Evolutionary conservation across 257 asterid species (phyloP).

Genomic region (Primulina eburnea): DNA sequence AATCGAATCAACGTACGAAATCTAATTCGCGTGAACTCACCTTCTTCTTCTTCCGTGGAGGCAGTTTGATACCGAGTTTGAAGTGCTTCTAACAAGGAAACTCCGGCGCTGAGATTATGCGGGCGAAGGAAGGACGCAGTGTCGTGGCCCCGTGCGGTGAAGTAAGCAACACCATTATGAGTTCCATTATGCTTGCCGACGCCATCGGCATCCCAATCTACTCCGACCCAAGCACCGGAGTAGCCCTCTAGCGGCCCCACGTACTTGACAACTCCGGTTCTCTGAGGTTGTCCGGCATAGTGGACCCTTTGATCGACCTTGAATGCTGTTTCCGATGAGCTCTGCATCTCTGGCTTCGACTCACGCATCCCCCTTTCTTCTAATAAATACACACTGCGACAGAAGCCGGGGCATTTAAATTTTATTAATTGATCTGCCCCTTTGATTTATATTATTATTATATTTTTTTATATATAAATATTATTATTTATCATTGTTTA

Average conservation of each 20-base stretch:
- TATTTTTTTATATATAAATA: too few species aligned
- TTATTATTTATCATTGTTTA: too few species aligned
- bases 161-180: slow-evolving; percentile 61
- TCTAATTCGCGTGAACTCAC: slow-evolving; percentile 30
- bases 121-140: slow-evolving; percentile 81
- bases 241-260: slow-evolving; percentile 77
- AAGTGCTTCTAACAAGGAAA: slow-evolving; percentile 67
- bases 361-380: neutral
- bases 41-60: slow-evolving; percentile 81
- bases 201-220: slow-evolving; percentile 85
- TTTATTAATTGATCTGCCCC: too few species aligned
- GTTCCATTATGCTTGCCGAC: slow-evolving; percentile 92
- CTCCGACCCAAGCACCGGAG: slow-evolving; percentile 79
- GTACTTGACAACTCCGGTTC: slow-evolving; percentile 71
- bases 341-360: neutral
- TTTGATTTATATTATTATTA: too few species aligned
- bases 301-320: slow-evolving; percentile 67
- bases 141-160: slow-evolving; percentile 54
- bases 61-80: slow-evolving; percentile 66
- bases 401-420: too few species aligned
- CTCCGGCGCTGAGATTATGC: slow-evolving; percentile 65
- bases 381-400: too few species aligned
- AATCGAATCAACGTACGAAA: slow-evolving; percentile 14
- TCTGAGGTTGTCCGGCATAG: slow-evolving; percentile 43
- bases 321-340: slow-evolving; percentile 25